A percentile compares a stretch with the other conserved stretches of the same genome.
Conservation (phyloP, 192 early-diverging fungal genomes). For the Gigaspora rosea region DNA sequence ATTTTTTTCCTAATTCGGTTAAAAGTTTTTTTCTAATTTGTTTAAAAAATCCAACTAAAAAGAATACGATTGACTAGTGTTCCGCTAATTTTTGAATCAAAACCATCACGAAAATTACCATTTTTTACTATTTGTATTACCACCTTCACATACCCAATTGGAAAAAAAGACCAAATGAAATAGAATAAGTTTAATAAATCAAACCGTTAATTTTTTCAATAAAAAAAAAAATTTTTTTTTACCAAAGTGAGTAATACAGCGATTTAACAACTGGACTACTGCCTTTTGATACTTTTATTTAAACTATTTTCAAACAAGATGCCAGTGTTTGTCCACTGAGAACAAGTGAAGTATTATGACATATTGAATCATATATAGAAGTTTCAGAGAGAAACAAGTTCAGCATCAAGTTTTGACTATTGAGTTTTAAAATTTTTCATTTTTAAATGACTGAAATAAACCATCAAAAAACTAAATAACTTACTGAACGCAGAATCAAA, state of each 20-base stretch:
- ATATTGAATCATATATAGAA: constrained; percentile 86
- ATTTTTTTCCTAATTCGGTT: no score
- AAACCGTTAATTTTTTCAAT: no score
- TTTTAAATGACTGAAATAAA: neutral
- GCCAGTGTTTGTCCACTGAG: constrained; percentile 92
- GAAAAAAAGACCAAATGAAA: no score
- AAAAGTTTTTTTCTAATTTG: no score
- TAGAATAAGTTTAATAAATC: no score
- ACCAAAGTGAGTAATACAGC: constrained; percentile 87
- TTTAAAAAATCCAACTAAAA: no score
- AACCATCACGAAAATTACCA: no score
- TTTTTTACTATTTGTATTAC: no score
- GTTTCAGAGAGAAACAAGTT: constrained; percentile 83
- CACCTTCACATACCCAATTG: no score
- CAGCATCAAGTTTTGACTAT: constrained; percentile 82
- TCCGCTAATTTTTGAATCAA: no score
- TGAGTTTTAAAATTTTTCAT: neutral
- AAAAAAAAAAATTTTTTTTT: neutral
- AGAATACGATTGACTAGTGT: no score
- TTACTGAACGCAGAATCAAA: constrained; percentile 82
- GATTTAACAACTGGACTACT: constrained; percentile 82
- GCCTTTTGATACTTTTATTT: constrained; percentile 76
- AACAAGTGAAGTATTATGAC: constrained; percentile 70
- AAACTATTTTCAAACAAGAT: constrained; percentile 86
- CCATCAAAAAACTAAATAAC: neutral